These are phyloP conservation scores for Suhomyces pyralidae DNA, from an alignment of 805 yeast genomes.

Conservation along the genomic window DNA sequence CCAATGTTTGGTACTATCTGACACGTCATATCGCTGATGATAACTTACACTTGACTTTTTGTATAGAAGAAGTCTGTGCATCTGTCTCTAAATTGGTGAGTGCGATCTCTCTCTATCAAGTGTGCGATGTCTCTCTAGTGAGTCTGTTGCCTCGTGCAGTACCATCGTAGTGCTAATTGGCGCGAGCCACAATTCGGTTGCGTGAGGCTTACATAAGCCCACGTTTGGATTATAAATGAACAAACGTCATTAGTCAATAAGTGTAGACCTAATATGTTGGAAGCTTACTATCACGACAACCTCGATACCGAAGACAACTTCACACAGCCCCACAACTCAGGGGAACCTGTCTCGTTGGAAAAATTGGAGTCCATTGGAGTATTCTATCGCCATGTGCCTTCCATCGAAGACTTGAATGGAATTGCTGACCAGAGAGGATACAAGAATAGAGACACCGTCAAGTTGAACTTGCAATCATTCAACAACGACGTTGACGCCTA, in stretches of 20 bases:
- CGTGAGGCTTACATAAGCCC: not conserved
- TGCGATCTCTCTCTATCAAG: no score
- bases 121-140: no score
- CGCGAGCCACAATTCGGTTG: not conserved
- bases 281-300: slow-evolving; percentile 65
- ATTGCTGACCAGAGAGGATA: slow-evolving; percentile 71
- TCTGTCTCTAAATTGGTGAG: no score
- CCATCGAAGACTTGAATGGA: slow-evolving; percentile 54
- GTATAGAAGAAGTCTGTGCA: no score
- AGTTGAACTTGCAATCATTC: slow-evolving; percentile 57
- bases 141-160: not conserved
- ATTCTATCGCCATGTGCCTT: slow-evolving; percentile 51
- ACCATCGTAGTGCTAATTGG: not conserved
- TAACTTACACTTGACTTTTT: no score
- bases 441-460: slow-evolving; percentile 74
- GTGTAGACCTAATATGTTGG: slow-evolving; percentile 18
- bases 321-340: slow-evolving; percentile 72
- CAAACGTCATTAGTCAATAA: no score
- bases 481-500: slow-evolving; percentile 56
- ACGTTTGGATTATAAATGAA: not conserved
- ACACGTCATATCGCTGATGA: no score
- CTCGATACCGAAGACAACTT: slow-evolving; percentile 51
- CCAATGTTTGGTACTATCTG: no score
- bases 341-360: slow-evolving; percentile 49
- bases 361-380: slow-evolving; percentile 65